Evolutionary conservation across 2,329 filamentous ascomycete genomes (phyloP).

Genomic region (Bipolaris zeicola): DNA sequence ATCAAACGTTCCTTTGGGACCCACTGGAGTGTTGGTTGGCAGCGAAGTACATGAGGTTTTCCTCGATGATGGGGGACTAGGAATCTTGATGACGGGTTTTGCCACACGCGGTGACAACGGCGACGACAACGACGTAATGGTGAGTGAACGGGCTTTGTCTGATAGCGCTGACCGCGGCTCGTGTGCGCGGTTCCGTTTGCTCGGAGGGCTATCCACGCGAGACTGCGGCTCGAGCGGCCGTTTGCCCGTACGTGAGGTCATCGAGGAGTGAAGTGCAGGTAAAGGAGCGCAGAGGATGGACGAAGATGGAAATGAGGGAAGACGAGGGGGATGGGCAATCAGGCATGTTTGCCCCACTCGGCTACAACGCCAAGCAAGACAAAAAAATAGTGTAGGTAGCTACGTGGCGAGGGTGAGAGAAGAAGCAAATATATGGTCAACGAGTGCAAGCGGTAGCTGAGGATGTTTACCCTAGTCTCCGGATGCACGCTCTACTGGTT

Average conservation of each 20-base stretch:
- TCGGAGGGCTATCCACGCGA: slow-evolving; percentile 27
- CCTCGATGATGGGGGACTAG: slow-evolving; percentile 15
- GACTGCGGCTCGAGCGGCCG: slow-evolving; percentile 19
- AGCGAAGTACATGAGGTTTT: slow-evolving; percentile 18
- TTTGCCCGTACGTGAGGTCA: slow-evolving; percentile 20
- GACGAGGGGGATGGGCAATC: neutral
- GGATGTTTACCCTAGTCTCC: no score
- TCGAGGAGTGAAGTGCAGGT: neutral
- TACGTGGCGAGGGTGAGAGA: neutral
- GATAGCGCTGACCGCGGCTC: slow-evolving; percentile 2
- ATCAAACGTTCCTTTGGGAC: slow-evolving; percentile 15
- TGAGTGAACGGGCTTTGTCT: slow-evolving; percentile 9
- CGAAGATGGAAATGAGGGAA: neutral
- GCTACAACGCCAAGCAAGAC: neutral
- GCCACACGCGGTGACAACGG: neutral
- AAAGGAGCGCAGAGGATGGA: neutral
- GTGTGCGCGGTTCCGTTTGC: slow-evolving; percentile 19
- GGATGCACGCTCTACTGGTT: no score
- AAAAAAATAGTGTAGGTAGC: neutral
- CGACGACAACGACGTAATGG: neutral
- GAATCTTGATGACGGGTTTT: neutral
- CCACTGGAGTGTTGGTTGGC: slow-evolving; percentile 4
- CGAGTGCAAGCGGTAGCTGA: no score
- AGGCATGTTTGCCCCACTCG: neutral
- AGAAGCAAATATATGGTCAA: neutral